These are phyloP conservation scores for Beauveria varroae DNA, from an alignment of 2,329 filamentous ascomycete genomes.

Conservation along the genomic window DNA sequence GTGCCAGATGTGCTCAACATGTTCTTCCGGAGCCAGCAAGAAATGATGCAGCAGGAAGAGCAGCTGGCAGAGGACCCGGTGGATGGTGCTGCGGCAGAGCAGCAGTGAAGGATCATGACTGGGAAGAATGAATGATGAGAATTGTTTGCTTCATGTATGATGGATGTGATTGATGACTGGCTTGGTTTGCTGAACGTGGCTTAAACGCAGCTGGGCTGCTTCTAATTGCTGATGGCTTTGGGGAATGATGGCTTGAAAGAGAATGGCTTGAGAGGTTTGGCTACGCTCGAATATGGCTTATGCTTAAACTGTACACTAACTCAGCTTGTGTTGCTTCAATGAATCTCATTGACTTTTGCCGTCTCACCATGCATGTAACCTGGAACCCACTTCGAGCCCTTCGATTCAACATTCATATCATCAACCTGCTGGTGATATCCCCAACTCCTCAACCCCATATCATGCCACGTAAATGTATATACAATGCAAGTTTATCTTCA, in stretches of 20 bases:
- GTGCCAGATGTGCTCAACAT: conserved; percentile 1
- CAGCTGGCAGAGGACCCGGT: background rate
- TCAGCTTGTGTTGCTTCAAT: background rate
- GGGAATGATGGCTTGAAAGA: background rate
- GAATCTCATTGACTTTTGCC: background rate
- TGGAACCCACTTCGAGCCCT: background rate
- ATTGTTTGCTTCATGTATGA: background rate
- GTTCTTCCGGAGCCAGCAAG: background rate
- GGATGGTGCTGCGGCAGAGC: background rate
- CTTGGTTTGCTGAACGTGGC: background rate
- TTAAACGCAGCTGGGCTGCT: background rate
- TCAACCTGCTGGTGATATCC: background rate
- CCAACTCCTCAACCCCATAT: conserved; percentile 1
- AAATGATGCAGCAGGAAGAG: background rate
- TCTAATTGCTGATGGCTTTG: background rate
- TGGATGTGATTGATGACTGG: background rate
- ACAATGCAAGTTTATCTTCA: background rate
- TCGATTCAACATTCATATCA: background rate
- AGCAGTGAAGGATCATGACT: background rate
- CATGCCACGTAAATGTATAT: conserved; percentile 1
- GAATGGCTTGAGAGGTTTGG: background rate
- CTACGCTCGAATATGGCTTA: background rate
- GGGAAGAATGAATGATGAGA: background rate
- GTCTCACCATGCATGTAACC: no score
- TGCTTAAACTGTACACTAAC: background rate